Evolutionary conservation across 768 basidiomycete genomes (phyloP).

Genomic region (Leccinum arenicola): DNA sequence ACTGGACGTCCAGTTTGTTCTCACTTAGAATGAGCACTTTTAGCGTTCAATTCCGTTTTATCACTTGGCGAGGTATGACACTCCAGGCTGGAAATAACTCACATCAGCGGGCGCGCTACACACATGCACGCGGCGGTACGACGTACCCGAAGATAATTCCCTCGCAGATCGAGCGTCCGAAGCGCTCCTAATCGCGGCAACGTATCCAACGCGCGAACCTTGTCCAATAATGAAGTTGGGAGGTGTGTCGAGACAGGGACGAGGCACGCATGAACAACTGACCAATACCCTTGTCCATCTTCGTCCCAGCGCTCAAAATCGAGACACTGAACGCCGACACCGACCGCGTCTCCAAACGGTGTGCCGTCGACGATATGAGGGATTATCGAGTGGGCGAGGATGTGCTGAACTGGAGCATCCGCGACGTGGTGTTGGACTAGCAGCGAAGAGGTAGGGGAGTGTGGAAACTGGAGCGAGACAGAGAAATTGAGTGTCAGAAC

Average conservation of each 20-base stretch:
- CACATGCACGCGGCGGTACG: no score
- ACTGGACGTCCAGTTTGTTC: no score
- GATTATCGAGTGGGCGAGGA: constrained; percentile 51
- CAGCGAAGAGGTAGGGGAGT: no score
- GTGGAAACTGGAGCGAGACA: constrained; percentile 39
- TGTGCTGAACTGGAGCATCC: constrained; percentile 34
- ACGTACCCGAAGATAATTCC: no score
- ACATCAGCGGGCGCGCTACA: no score
- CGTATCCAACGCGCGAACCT: no score
- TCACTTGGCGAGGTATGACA: no score
- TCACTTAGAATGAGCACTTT: no score
- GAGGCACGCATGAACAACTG: constrained; percentile 31
- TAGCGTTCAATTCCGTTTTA: no score
- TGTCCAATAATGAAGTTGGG: constrained; percentile 1
- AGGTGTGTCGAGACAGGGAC: background rate
- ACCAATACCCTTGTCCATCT: constrained; percentile 49
- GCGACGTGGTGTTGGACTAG: background rate
- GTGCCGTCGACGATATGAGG: constrained; percentile 74
- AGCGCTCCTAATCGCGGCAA: no score
- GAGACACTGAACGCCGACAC: constrained; percentile 56
- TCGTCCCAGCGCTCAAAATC: constrained; percentile 12
- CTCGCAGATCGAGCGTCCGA: no score
- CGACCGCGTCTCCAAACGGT: constrained; percentile 69
- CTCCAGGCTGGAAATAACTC: no score
- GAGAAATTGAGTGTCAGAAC: constrained; percentile 53